These are phyloP conservation scores for Avena sativa DNA, from an alignment of 176 grass and related monocot genomes.

Conservation along the genomic window DNA sequence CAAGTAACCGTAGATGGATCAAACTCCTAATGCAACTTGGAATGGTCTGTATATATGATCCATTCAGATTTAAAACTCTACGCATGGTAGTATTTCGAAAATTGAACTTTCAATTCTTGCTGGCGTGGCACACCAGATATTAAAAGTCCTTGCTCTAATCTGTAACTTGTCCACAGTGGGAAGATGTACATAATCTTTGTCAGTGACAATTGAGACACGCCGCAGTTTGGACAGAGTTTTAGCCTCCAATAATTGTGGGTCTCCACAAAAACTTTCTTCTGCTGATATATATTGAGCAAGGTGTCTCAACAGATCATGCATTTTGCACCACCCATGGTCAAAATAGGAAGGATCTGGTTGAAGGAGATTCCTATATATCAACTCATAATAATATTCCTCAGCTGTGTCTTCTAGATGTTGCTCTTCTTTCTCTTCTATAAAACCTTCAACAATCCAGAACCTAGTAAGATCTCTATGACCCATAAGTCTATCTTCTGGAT, in stretches of 20 bases:
- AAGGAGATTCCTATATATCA: not conserved
- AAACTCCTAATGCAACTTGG: not conserved
- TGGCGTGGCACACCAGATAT: too few species aligned
- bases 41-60: not conserved
- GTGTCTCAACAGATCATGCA: not conserved
- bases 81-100: not conserved
- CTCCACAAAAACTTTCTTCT: not conserved
- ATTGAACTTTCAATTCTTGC: not conserved
- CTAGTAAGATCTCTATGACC: not conserved
- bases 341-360: not conserved
- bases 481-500: not conserved
- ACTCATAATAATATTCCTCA: not conserved
- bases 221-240: not conserved
- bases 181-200: not conserved
- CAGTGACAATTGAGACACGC: not conserved
- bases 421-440: not conserved
- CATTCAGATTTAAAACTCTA: not conserved
- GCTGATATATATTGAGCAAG: not conserved
- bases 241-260: not conserved
- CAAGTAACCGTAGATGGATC: not conserved
- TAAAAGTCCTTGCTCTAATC: not conserved
- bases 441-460: not conserved
- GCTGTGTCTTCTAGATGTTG: not conserved
- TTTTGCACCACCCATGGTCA: not conserved
- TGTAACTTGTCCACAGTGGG: not conserved